These are phyloP conservation scores for Pythium coloratum DNA, from an alignment of 352 stramenopile genomes.

Conservation along the genomic window DNA sequence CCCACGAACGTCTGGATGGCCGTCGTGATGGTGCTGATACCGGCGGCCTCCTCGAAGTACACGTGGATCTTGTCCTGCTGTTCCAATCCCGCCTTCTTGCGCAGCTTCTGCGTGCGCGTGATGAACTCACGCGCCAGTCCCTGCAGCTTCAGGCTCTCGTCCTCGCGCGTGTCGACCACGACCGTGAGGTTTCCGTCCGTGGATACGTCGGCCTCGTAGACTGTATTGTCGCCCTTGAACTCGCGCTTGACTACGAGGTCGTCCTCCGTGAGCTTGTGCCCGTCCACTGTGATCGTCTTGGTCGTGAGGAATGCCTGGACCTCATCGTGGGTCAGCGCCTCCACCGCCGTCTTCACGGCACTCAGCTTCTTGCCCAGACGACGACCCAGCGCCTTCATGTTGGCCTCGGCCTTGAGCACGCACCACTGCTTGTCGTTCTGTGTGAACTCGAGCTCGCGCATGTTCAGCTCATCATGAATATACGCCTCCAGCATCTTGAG, in stretches of 20 bases:
- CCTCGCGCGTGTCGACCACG: constrained; percentile 94
- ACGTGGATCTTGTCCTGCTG: constrained; percentile 96
- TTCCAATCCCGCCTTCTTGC: constrained; percentile 95
- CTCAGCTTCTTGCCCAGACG: constrained; percentile 96
- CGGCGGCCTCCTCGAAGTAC: constrained; percentile 88
- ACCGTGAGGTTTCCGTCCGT: constrained; percentile 92
- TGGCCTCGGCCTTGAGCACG: constrained; percentile 93
- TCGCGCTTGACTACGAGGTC: constrained; percentile 94
- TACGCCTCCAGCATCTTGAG: constrained; percentile 90
- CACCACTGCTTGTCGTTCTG: constrained; percentile 91
- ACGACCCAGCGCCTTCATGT: constrained; percentile 94
- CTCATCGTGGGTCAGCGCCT: constrained; percentile 68
- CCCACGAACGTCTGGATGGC: constrained; percentile 59
- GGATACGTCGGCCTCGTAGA: constrained; percentile 91
- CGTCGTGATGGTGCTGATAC: constrained; percentile 53
- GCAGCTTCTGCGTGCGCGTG: constrained; percentile 98
- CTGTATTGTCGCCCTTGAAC: constrained; percentile 92
- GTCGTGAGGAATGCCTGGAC: constrained; percentile 68
- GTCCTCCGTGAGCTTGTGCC: constrained; percentile 80
- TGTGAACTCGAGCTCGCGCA: constrained; percentile 90
- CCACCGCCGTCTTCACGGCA: constrained; percentile 86
- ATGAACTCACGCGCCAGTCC: constrained; percentile 96
- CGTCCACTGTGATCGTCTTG: constrained; percentile 82
- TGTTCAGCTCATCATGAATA: constrained; percentile 98
- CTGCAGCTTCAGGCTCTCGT: constrained; percentile 94